Base-by-base conservation (phyloP, 2,329 filamentous ascomycete genomes). In the Coleophoma cylindrospora region DNA sequence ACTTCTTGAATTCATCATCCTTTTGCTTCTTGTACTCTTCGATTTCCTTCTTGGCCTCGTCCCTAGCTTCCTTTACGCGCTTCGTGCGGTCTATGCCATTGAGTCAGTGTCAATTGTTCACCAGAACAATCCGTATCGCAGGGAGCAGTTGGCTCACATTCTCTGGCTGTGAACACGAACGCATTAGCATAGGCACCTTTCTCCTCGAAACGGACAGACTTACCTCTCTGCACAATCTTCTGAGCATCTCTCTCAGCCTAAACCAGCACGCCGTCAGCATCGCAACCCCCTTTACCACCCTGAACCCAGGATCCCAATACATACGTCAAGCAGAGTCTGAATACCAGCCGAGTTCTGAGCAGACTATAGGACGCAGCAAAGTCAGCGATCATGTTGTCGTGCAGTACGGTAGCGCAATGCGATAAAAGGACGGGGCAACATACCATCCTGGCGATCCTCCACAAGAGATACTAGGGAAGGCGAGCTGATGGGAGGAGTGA, bases 321-420 rank as follows among this genome's bases (percentile, higher is more conserved):
- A 65, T 87, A 99, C 94, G 75, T 97, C 94, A 74, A 99, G 90
- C 67, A 99, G 85, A 68, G 92, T 97, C 75, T 97, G 92, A 70
- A 99, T 99, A 72, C 94, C 94, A 66, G 89, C 86, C 60, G 94
- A 97, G 79, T 97, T 97, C 76, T 97, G 94, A 68, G 92, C 94
- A 70, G 94, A 94, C 92, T 97, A 66, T 62, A 56, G 41, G 12
- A 41, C 27, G 27, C 27, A 10, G 27, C 27, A 27, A 27, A 27
- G 27, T 27, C 27, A 27, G 27, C 27, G 27, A 27, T 27, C 27
- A 27, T 27, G 27, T 27, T 27, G 27, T 27, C 9, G 51, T 51
- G 52, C 47, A 40, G 15, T n/a, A 21, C 32, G 9, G 21, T 4
- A 38, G 36, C 11, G 36, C 17, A 40, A 44, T 17, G 10, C 19